These are phyloP conservation scores for Rhynchosporium graminicola DNA, from an alignment of 2,329 filamentous ascomycete genomes.

Conservation along the genomic window DNA sequence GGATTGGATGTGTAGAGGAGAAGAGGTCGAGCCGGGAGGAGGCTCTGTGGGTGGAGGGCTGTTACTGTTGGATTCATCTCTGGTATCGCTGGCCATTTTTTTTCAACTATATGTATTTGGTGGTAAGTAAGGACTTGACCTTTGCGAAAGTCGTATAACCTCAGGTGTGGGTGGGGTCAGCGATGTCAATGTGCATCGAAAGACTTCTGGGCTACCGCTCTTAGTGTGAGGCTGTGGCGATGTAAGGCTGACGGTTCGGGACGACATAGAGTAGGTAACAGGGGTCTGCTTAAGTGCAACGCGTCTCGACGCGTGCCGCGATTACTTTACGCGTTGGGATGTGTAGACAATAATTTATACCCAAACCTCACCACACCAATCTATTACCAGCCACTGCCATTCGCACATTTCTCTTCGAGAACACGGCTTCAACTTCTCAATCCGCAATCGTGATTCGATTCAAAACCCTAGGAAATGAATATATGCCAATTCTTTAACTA, in stretches of 20 bases:
- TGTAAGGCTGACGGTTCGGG: conserved; percentile 17
- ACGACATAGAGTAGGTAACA: neutral
- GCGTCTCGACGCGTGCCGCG: conserved; percentile 19
- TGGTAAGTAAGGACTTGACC: too few relatives aligned
- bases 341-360: neutral
- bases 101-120: too few relatives aligned
- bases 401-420: neutral
- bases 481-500: conserved; percentile 36
- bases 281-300: conserved; percentile 19
- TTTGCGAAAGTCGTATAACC: too few relatives aligned
- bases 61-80: conserved; percentile 37
- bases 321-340: conserved; percentile 2
- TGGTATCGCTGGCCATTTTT: conserved; percentile 42
- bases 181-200: conserved; percentile 20
- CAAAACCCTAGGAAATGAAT: neutral
- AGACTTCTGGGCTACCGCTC: conserved; percentile 17
- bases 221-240: neutral
- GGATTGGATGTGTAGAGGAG: conserved; percentile 41
- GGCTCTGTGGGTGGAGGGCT: conserved; percentile 24
- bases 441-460: neutral
- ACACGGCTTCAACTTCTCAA: neutral
- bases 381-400: conserved; percentile 12
- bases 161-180: neutral
- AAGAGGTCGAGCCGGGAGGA: conserved; percentile 42
- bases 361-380: conserved; percentile 8